phyloP scores from a whole-genome alignment of 1,284 basidiomycete genomes.

The Ganoderma boninense region DNA sequence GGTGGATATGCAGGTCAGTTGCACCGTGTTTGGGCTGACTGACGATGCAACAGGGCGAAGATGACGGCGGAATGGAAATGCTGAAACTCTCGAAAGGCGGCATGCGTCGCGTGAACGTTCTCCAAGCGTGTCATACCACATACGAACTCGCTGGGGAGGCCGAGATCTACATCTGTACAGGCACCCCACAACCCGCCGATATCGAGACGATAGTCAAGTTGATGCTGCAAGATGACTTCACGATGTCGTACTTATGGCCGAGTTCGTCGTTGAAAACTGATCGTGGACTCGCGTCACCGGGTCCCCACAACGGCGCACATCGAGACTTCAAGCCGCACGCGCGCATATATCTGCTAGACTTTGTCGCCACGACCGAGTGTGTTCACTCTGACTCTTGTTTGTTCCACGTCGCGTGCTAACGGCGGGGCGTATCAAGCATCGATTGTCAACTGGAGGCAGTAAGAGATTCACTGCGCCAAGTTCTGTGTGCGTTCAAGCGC shows the following conservation, averaged over 20 bases:
- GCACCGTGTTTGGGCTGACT: background rate
- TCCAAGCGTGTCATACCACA: constrained; percentile 98
- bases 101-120: constrained; percentile 97
- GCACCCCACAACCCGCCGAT: constrained; percentile 94
- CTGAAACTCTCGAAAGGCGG: constrained; percentile 95
- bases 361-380: constrained; percentile 90
- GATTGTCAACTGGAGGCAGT: constrained; percentile 90
- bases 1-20: constrained; percentile 63
- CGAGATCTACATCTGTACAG: constrained; percentile 97
- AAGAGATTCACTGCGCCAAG: constrained; percentile 87
- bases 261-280: constrained; percentile 87
- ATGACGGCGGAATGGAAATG: constrained; percentile 86
- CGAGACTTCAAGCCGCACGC: constrained; percentile 85
- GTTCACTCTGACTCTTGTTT: constrained; percentile 38
- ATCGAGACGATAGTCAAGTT: constrained; percentile 94
- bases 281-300: constrained; percentile 94
- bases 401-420: background rate
- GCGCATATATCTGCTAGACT: constrained; percentile 92
- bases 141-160: constrained; percentile 90
- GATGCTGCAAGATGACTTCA: constrained; percentile 98
- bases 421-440: constrained; percentile 60
- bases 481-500: constrained; percentile 94
- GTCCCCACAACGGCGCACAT: constrained; percentile 93
- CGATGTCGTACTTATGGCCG: constrained; percentile 71
- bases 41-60: constrained; percentile 69